A percentile compares a stretch with the other conserved stretches of the same genome.
phyloP scores from a whole-genome alignment of 139 green algal species.

The Micromonas pusilla region DNA sequence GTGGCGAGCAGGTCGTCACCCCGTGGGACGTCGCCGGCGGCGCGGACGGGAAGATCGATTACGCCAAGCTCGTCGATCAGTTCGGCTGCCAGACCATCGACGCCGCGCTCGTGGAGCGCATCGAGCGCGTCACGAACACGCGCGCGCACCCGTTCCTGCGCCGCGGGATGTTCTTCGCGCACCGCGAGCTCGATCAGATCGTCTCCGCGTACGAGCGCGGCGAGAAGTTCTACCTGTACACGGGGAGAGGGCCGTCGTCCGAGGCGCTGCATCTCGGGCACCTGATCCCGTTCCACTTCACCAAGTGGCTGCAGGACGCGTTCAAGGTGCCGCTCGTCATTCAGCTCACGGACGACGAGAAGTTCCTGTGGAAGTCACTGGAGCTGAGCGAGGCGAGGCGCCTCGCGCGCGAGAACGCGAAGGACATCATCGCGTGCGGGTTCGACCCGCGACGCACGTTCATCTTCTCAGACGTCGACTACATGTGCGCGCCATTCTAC shows the following conservation, averaged over 20 bases:
- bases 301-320: conserved; percentile 60
- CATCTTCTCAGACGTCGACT: conserved; percentile 98
- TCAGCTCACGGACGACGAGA: conserved; percentile 94
- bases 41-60: conserved; percentile 87
- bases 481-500: conserved; percentile 81
- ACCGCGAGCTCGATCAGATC: conserved; percentile 42
- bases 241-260: conserved; percentile 78
- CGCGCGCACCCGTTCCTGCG: conserved; percentile 86
- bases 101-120: conserved; percentile 41
- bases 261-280: conserved; percentile 95
- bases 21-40: conserved; percentile 86
- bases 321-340: conserved; percentile 97
- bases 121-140: conserved; percentile 63
- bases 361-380: conserved; percentile 34
- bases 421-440: conserved; percentile 98
- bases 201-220: conserved; percentile 86
- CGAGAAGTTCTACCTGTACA: conserved; percentile 95
- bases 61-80: conserved; percentile 86
- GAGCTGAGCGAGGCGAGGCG: conserved; percentile 69
- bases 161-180: conserved; percentile 89
- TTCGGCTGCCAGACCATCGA: conserved; percentile 62
- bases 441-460: conserved; percentile 93
- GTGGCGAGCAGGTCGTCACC: conserved; percentile 9
- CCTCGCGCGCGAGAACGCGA: conserved; percentile 83
- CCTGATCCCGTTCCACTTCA: conserved; percentile 96